These are phyloP conservation scores for Endoconidiophora laricicola DNA, from an alignment of 2,329 filamentous ascomycete species.

Conservation along the genomic window DNA sequence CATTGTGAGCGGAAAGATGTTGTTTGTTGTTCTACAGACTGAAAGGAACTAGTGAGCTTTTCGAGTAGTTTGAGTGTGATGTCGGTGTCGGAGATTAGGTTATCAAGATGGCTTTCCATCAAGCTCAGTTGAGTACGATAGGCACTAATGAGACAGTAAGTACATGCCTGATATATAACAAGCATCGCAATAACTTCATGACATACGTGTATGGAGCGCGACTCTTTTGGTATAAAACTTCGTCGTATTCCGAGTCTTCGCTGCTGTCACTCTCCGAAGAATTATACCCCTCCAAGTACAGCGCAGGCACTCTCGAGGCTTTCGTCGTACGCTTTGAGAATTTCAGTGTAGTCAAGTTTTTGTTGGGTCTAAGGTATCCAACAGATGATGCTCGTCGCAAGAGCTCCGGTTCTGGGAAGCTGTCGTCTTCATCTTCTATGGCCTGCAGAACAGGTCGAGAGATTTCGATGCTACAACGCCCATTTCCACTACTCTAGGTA, in stretches of 20 bases:
- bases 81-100: slow-evolving; percentile 60
- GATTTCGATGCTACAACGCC: slow-evolving; percentile 5
- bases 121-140: slow-evolving; percentile 70
- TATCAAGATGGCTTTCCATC: slow-evolving; percentile 67
- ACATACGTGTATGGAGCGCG: slow-evolving; percentile 32
- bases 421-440: slow-evolving; percentile 29
- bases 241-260: slow-evolving; percentile 35
- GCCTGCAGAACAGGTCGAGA: slow-evolving; percentile 4
- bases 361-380: slow-evolving; percentile 3
- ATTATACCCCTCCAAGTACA: slow-evolving; percentile 7
- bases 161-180: neutral
- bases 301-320: slow-evolving; percentile 5
- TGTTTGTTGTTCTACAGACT: slow-evolving; percentile 74
- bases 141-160: slow-evolving; percentile 28
- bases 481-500: neutral
- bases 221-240: slow-evolving; percentile 34
- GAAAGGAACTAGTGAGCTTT: slow-evolving; percentile 70
- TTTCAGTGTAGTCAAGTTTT: neutral
- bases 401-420: slow-evolving; percentile 49
- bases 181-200: neutral
- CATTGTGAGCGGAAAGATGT: slow-evolving; percentile 87
- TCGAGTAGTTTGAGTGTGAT: slow-evolving; percentile 60
- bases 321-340: slow-evolving; percentile 7
- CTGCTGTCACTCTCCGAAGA: slow-evolving; percentile 5
- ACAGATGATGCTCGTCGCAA: slow-evolving; percentile 51